phyloP scores from a whole-genome alignment of 352 stramenopile species.

The Pythium apleroticum region DNA sequence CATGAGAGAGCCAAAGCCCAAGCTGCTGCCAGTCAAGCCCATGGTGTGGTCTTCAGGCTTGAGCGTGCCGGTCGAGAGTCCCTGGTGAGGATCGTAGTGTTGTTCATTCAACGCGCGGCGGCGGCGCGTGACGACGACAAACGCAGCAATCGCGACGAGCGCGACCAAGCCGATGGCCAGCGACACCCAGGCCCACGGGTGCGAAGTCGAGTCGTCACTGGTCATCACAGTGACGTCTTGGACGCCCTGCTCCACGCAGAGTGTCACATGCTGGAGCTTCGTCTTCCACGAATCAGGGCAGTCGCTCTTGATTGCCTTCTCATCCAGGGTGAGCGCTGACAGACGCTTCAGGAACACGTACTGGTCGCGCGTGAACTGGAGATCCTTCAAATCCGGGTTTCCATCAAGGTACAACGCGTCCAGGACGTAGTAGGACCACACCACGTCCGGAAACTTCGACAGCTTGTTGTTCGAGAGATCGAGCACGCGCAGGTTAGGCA shows the following conservation, averaged over 20 bases:
- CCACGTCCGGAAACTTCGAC: constrained; percentile 1
- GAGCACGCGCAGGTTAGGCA: constrained; percentile 12
- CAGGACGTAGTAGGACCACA: constrained; percentile 21
- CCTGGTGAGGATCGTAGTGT: constrained; percentile 6
- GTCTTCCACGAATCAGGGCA: constrained; percentile 16
- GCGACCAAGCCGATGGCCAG: constrained; percentile 7
- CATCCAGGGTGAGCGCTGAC: constrained; percentile 14
- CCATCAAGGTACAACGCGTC: constrained; percentile 20
- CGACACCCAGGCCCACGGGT: constrained; percentile 15
- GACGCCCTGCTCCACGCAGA: constrained; percentile 13
- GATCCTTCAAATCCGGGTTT: constrained; percentile 1
- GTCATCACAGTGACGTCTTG: not conserved
- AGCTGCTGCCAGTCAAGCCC: not conserved
- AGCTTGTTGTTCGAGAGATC: constrained; percentile 23
- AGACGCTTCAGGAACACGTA: constrained; percentile 20
- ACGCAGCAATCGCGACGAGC: not conserved
- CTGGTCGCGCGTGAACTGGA: constrained; percentile 17
- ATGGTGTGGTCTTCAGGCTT: constrained; percentile 11
- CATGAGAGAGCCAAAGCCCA: constrained; percentile 6
- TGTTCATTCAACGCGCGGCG: constrained; percentile 7
- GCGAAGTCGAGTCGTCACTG: not conserved
- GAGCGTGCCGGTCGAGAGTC: not conserved
- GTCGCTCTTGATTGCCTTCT: not conserved
- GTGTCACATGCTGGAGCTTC: not conserved
- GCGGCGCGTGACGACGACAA: constrained; percentile 13